Evolutionary conservation across 73 alveolate genomes (phyloP).

Genomic region (Breviolum minutum): DNA sequence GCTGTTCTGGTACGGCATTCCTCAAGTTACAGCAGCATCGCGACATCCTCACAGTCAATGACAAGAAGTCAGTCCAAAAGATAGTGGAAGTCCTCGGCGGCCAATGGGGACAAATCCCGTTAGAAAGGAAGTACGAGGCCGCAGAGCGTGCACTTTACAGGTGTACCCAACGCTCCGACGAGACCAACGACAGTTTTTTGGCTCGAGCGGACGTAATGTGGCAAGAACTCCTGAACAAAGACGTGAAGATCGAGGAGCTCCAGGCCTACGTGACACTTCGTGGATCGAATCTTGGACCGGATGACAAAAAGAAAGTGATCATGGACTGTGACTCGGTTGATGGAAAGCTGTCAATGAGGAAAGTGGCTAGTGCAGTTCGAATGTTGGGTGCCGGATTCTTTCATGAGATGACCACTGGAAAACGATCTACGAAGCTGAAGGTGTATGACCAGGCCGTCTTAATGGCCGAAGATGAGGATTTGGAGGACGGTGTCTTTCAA

Average conservation of each 20-base stretch:
- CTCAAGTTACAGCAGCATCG: background rate
- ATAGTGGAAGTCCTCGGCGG: background rate
- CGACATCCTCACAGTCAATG: background rate
- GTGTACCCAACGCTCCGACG: no score
- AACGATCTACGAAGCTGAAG: background rate
- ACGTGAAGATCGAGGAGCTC: background rate
- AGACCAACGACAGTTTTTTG: no score
- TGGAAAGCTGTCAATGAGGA: background rate
- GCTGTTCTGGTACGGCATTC: background rate
- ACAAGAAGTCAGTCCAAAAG: background rate
- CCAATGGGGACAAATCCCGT: no score
- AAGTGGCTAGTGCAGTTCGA: background rate
- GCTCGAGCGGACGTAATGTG: background rate
- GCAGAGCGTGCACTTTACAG: no score
- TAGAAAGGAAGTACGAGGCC: background rate
- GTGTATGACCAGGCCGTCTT: background rate
- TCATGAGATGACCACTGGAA: background rate
- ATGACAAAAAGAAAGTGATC: background rate
- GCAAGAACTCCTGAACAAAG: background rate
- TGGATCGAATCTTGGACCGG: background rate
- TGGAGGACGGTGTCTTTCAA: background rate
- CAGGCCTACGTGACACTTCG: background rate
- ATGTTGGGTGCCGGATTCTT: background rate
- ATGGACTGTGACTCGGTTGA: background rate
- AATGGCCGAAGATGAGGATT: background rate